Evolutionary conservation across 139 green algal genomes (phyloP).

Genomic region (Asterochloris erici): DNA sequence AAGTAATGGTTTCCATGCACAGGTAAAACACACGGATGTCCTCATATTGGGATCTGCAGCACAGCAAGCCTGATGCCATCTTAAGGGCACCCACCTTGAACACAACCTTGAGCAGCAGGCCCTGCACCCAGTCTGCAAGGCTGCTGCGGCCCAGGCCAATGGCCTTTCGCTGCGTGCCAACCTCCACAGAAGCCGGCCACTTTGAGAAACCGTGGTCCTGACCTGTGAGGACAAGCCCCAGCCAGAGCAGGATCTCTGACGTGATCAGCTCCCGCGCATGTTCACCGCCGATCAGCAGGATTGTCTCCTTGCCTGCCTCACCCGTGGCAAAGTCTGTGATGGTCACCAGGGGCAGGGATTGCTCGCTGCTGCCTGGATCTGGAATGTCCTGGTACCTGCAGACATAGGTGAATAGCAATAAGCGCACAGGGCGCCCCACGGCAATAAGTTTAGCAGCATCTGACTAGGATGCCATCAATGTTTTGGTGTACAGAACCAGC

Average conservation of each 20-base stretch:
- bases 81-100: slow-evolving; percentile 23
- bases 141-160: not conserved
- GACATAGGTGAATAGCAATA: not conserved
- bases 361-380: slow-evolving; percentile 14
- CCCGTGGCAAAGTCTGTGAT: slow-evolving; percentile 22
- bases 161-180: slow-evolving; percentile 4
- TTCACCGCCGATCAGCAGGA: slow-evolving; percentile 57
- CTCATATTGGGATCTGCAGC: not conserved
- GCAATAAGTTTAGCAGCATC: not conserved
- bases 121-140: slow-evolving; percentile 18
- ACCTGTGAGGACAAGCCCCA: slow-evolving; percentile 34
- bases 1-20: no score
- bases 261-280: slow-evolving; percentile 63
- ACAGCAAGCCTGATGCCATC: not conserved
- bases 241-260: slow-evolving; percentile 50
- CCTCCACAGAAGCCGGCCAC: slow-evolving; percentile 31
- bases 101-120: slow-evolving; percentile 29
- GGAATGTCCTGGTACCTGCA: slow-evolving; percentile 23
- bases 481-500: not conserved
- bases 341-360: slow-evolving; percentile 23
- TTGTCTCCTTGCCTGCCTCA: slow-evolving; percentile 19
- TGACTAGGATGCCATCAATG: not conserved
- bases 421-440: not conserved
- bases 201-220: slow-evolving; percentile 28
- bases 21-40: not conserved